Base-by-base conservation (phyloP, 768 basidiomycete species). In the Suillus weaverae region DNA sequence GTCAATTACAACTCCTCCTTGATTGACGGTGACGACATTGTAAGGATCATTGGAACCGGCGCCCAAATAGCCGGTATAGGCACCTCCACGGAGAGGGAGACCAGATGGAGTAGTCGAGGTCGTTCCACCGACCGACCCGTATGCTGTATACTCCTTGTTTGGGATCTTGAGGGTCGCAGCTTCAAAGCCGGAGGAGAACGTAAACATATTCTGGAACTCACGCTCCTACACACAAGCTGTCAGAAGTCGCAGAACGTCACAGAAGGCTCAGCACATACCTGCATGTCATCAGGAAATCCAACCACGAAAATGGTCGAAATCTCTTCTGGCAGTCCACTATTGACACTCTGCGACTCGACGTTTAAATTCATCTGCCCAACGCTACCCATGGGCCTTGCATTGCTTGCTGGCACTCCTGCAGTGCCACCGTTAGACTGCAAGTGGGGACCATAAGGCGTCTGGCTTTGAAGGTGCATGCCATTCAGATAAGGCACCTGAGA, bases 191-290 rank as follows among this genome's bases (percentile, higher is more conserved):
- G 85, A 80, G 4, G 93, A 94, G 72, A 99, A 99, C 9, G 95
- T 94, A 76, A 99, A 99, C 92, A 99, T 97, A 75, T 98, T 98
- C 77, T 97, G 94, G 77, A 99, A 99, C 79, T 99, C 97, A 36
- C 97, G 94, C 81, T 99, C 97, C 95, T 98, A 70, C 4, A 61
- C 51, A 33, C 30, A 14, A 68, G 67, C 55, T 55, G 66, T 68
- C 63, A 70, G 71, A 67, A 60, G 67, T 32, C 13, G 57, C 36
- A 53, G 36, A 62, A 35, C 30, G 39, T 62, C 30, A 26, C 3
- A 51, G 68, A 61, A 26, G 26, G 62, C 11, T 67, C 62, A 46
- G 55, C 30, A 84, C 90, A 68, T 70, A 94, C 95, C 86, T 91
- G 90, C 93, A 99, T 98, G 72, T 99, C 97, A 64, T 99, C 97